phyloP scores from a whole-genome alignment of 352 stramenopile genomes.

The Pythium monospermum region DNA sequence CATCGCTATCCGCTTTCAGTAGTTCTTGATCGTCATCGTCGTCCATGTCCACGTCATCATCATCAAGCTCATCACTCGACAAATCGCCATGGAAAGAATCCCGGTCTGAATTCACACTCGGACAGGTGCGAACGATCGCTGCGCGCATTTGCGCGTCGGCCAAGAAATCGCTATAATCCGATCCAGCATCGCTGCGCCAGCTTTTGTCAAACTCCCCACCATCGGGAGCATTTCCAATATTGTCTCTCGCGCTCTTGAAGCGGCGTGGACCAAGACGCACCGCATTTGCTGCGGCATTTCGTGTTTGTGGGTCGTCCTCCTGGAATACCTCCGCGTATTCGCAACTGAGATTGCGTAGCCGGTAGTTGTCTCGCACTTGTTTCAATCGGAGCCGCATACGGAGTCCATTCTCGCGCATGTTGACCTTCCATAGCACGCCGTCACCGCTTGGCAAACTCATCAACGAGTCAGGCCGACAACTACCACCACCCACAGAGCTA shows the following conservation, averaged over 20 bases:
- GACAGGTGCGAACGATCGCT: constrained; percentile 63
- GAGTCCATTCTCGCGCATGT: constrained; percentile 60
- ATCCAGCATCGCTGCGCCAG: constrained; percentile 68
- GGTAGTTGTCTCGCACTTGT: constrained; percentile 54
- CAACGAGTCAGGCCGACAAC: too few species aligned
- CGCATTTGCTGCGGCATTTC: too few species aligned
- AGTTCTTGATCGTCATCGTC: constrained; percentile 30
- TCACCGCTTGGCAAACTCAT: neutral
- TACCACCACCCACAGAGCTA: too few species aligned
- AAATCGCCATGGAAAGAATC: constrained; percentile 27
- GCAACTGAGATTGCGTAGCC: constrained; percentile 58
- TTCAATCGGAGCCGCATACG: constrained; percentile 77
- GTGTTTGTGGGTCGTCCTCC: constrained; percentile 40
- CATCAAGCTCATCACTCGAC: constrained; percentile 42
- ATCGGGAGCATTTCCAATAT: constrained; percentile 22
- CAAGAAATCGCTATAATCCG: constrained; percentile 75
- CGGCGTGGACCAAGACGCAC: constrained; percentile 8
- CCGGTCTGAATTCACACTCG: constrained; percentile 46
- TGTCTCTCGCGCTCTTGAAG: constrained; percentile 20
- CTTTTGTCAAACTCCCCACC: constrained; percentile 42
- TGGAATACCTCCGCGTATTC: constrained; percentile 44
- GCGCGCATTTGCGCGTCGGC: constrained; percentile 74
- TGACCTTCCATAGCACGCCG: constrained; percentile 44
- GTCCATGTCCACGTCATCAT: constrained; percentile 26
- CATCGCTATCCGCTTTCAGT: neutral